Evolutionary conservation across 768 basidiomycete genomes (phyloP), one percentile per base, ranked within the genome.

Genomic region (Coprinopsis marcescibilis): DNA sequence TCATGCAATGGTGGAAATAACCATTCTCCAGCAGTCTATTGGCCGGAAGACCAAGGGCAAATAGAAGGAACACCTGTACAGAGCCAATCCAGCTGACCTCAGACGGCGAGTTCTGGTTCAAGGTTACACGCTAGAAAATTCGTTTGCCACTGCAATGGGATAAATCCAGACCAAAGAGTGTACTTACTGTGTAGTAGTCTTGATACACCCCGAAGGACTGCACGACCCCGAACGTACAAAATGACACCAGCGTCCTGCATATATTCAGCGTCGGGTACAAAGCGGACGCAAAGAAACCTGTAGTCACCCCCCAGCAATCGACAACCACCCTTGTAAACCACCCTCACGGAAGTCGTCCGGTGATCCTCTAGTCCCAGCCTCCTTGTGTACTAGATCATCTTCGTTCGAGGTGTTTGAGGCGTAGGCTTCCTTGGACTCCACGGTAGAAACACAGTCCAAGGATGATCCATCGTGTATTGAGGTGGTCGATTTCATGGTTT

Each of bases 121-220:
- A 58, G 14, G 61, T 65, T 20, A 62, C 53, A 21, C 68, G 65
- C 69, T 71, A 42, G 38, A 44, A 25, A 23, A 34, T 26, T 26
- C 17, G 15, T 10, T 34, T 19, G 12, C 17, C 11, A n/a, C n/a
- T n/a, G n/a, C n/a, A n/a, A 24, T 25, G 21, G 25, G n/a, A 26
- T 26, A 14, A 26, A 10, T 12, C 5, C 34, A 46, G 32, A 39
- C 26, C n/a, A 11, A 15, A 38, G 30, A 29, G 15, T 25, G 21
- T 39, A 49, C 55, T 55, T 30, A 74, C 73, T 20, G 69, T 71
- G 47, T 77, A 77, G 47, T 70, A 75, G 52, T 76, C 75, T 55
- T 76, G 71, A 54, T 72, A 77, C 15, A 76, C 73, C n/a, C 70
- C 70, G 50, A 72, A 75, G 6, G 72, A 71, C 46, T 75, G 72